Base-by-base conservation (phyloP, 768 basidiomycete genomes). In the Clitopilus passeckerianus region DNA sequence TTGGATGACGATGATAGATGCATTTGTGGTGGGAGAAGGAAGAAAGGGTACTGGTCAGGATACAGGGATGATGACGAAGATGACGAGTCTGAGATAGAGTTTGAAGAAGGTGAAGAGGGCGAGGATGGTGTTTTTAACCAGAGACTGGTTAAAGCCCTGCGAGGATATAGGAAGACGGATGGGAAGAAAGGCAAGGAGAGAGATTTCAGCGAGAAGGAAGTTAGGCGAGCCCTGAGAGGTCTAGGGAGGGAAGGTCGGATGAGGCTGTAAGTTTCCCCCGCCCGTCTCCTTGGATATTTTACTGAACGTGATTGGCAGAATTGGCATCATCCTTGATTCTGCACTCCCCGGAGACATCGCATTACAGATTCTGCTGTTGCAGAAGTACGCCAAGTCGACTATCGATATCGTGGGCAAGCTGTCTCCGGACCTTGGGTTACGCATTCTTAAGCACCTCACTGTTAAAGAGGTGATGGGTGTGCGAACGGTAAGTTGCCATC, bases 341-440 rank as follows among this genome's bases (percentile, higher is more conserved):
- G 62, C 59, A 71, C 77, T 91, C 62, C 93, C 93, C 0, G 91
- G 91, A 33, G 93, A 95, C 65, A 90, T 95, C 33, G 84, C 83
- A 10, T 78, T 91, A 6, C 93, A 94, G 69, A 92, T 95, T 46
- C 79, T 89, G 0, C 83, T 92, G 1, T 81, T 96, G 16, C 85
- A 94, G 71, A 92, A 93, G 70, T 95, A 96, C 64, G 81, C 83
- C 34, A 85, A 81, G 64, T 89, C 89, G 12, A 89, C 91, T 6
- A 91, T 91, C 65, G 94, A 96, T 67, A 79, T 96, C 54, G 75
- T 95, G 30, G 88, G 89, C 6, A 80, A 80, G 50, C 77, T 95
- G 16, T 79, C 87, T 0, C 86, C 86, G 0, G 80, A 86, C 18
- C 71, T 94, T 1, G 81, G 85, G 0, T 77, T 88, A 62, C 79